Conservation (phyloP, 805 yeast genomes). For the Nakazawaea populi region DNA sequence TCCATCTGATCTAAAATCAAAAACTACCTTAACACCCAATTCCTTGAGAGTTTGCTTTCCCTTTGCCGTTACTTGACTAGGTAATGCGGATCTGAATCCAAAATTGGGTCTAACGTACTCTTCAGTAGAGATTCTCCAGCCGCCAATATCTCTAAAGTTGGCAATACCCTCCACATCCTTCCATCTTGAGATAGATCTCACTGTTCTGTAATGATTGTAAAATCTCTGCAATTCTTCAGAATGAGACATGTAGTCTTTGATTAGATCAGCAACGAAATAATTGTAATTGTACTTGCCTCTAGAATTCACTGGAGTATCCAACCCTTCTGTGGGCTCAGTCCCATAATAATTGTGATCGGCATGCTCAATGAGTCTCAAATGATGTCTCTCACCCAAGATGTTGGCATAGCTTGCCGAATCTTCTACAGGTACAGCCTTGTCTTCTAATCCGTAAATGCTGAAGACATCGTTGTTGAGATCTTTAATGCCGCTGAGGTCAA, state of each 20-base stretch:
- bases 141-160: constrained; percentile 80
- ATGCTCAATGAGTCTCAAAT: constrained; percentile 47
- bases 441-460: constrained; percentile 67
- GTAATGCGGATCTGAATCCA: constrained; percentile 60
- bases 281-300: constrained; percentile 53
- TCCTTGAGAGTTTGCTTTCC: constrained; percentile 39
- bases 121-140: constrained; percentile 44
- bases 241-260: constrained; percentile 40
- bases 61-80: constrained; percentile 40
- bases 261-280: constrained; percentile 39
- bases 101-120: constrained; percentile 45
- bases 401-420: constrained; percentile 61
- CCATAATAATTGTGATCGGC: constrained; percentile 87
- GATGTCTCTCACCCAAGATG: constrained; percentile 50
- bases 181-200: constrained; percentile 50
- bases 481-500: background rate
- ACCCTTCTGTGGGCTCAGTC: constrained; percentile 27
- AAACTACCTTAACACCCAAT: constrained; percentile 48
- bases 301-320: constrained; percentile 37
- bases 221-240: constrained; percentile 49
- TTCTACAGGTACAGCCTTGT: constrained; percentile 55
- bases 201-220: constrained; percentile 24
- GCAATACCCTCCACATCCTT: constrained; percentile 58
- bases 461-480: constrained; percentile 34
- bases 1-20: constrained; percentile 60